These are phyloP conservation scores for Coriolopsis trogii DNA, from an alignment of 1,284 basidiomycete genomes.

Conservation along the genomic window DNA sequence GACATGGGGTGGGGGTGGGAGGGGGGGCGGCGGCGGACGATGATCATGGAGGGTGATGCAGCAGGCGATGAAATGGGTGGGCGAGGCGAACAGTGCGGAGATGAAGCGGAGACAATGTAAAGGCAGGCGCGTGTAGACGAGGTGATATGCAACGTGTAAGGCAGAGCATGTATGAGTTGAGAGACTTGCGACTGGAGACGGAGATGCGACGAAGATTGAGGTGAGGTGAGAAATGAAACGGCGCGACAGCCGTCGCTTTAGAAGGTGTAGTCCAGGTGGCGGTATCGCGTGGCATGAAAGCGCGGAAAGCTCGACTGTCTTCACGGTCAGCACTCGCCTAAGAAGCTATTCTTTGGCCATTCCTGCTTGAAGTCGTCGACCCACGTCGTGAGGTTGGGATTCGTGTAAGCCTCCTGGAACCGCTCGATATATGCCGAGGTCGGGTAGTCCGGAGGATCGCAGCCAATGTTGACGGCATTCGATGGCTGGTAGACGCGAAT, in stretches of 20 bases:
- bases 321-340: slow-evolving; percentile 30
- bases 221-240: background rate
- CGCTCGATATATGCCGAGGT: slow-evolving; percentile 53
- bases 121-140: too few species aligned
- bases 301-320: background rate
- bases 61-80: background rate
- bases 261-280: background rate
- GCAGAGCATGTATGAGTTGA: background rate
- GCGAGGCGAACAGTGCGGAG: slow-evolving; percentile 1
- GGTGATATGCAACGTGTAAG: background rate
- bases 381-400: slow-evolving; percentile 46
- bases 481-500: slow-evolving; percentile 59
- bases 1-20: too few species aligned
- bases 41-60: too few species aligned
- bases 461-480: slow-evolving; percentile 51
- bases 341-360: slow-evolving; percentile 38
- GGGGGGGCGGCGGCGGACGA: too few species aligned
- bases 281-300: background rate
- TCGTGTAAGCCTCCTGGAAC: slow-evolving; percentile 41
- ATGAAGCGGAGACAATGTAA: slow-evolving; percentile 5
- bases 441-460: slow-evolving; percentile 55
- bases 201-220: too few species aligned
- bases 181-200: too few species aligned
- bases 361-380: slow-evolving; percentile 37
- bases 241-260: too few species aligned